Evolutionary conservation across 2,329 filamentous ascomycete species (phyloP).

Genomic region (Herpotrichia juniperi): DNA sequence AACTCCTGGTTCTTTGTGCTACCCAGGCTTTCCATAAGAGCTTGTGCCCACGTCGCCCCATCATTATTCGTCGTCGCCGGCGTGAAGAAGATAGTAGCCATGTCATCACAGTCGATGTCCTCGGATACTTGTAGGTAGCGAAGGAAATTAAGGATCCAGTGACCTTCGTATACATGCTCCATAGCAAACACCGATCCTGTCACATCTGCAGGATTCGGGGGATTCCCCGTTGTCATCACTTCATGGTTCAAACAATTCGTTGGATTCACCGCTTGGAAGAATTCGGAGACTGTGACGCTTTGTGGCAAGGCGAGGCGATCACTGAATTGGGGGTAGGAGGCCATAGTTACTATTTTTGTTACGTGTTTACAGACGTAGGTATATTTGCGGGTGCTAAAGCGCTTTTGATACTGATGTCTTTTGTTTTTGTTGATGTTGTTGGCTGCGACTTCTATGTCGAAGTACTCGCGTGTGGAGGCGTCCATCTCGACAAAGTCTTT

Average conservation of each 20-base stretch:
- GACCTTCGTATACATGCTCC: slow-evolving; percentile 17
- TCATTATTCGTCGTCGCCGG: slow-evolving; percentile 3
- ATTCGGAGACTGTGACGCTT: slow-evolving; percentile 3
- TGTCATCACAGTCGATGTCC: slow-evolving; percentile 5
- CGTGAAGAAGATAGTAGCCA: slow-evolving; percentile 10
- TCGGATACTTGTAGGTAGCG: slow-evolving; percentile 1
- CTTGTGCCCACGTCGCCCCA: slow-evolving; percentile 7
- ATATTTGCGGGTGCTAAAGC: slow-evolving; percentile 1
- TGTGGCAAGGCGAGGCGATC: background rate
- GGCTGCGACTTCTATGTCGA: slow-evolving; percentile 7
- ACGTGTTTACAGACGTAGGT: slow-evolving; percentile 5
- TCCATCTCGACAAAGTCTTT: slow-evolving; percentile 5
- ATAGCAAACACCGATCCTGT: background rate
- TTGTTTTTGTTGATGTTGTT: background rate
- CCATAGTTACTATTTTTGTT: slow-evolving; percentile 3
- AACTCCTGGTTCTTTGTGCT: slow-evolving; percentile 6
- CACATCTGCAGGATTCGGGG: background rate
- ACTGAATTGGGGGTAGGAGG: slow-evolving; percentile 7
- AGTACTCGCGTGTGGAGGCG: slow-evolving; percentile 5
- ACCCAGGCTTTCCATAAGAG: slow-evolving; percentile 12
- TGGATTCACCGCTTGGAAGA: slow-evolving; percentile 8
- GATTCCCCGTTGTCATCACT: slow-evolving; percentile 5
- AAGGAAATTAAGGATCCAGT: slow-evolving; percentile 12
- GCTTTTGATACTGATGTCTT: background rate
- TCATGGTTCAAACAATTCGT: slow-evolving; percentile 7